These are phyloP conservation scores for Exophiala viscosa DNA, from an alignment of 2,329 filamentous ascomycete species.

Conservation along the genomic window DNA sequence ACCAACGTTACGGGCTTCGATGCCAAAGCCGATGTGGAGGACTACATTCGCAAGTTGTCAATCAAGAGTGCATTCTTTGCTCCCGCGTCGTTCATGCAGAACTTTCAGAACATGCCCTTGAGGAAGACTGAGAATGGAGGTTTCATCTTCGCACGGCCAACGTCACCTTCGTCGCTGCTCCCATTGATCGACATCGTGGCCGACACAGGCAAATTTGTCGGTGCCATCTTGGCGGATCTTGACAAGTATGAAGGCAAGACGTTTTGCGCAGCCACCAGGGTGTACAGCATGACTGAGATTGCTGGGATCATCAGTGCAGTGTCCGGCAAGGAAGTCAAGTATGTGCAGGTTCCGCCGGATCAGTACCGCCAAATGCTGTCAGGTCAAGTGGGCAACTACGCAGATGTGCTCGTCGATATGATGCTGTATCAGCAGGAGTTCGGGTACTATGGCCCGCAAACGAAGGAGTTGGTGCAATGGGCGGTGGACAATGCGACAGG, in stretches of 20 bases:
- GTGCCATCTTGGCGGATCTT: slow-evolving; percentile 36
- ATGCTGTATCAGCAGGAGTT: slow-evolving; percentile 27
- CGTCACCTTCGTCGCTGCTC: slow-evolving; percentile 27
- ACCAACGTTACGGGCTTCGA: slow-evolving; percentile 51
- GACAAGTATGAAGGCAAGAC: slow-evolving; percentile 36
- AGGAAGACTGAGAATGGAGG: slow-evolving; percentile 29
- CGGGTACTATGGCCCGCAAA: slow-evolving; percentile 38
- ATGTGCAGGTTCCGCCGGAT: slow-evolving; percentile 29
- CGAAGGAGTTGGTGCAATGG: slow-evolving; percentile 33
- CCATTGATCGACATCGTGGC: slow-evolving; percentile 36
- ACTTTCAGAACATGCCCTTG: slow-evolving; percentile 32
- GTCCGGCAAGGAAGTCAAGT: slow-evolving; percentile 38
- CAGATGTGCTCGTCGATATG: slow-evolving; percentile 8
- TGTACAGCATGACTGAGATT: slow-evolving; percentile 35
- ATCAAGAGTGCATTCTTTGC: slow-evolving; percentile 53
- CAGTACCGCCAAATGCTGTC: slow-evolving; percentile 28
- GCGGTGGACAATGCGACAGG: slow-evolving; percentile 18
- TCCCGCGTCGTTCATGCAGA: slow-evolving; percentile 56
- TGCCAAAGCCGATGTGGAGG: slow-evolving; percentile 52
- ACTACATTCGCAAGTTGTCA: slow-evolving; percentile 50
- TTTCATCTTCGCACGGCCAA: slow-evolving; percentile 28
- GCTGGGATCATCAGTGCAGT: slow-evolving; percentile 34
- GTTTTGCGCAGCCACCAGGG: slow-evolving; percentile 34
- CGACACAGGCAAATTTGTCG: slow-evolving; percentile 38
- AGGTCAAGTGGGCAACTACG: slow-evolving; percentile 30